Evolutionary conservation across 2,329 filamentous ascomycete genomes (phyloP).

Genomic region (Arthroderma sp.): DNA sequence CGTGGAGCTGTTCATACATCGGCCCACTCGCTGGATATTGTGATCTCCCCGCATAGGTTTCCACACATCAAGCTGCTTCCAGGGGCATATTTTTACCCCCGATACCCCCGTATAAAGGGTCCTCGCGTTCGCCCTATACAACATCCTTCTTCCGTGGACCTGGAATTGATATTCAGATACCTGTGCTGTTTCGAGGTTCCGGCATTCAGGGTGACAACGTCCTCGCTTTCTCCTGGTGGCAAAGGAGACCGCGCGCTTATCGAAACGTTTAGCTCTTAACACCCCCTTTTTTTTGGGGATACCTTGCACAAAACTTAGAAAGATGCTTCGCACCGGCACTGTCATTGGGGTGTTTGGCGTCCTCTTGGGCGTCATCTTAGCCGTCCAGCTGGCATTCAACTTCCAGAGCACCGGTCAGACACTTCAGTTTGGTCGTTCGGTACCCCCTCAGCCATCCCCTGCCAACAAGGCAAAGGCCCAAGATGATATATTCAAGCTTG

Average conservation of each 20-base stretch:
- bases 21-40: background rate
- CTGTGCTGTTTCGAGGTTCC: too few species aligned
- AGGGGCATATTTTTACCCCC: background rate
- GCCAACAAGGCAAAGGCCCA: constrained; percentile 7
- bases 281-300: background rate
- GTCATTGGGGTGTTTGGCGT: constrained; percentile 10
- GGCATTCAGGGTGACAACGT: too few species aligned
- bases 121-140: background rate
- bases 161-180: background rate
- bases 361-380: constrained; percentile 20
- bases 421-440: background rate
- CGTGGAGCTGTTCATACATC: background rate
- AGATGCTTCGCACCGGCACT: background rate
- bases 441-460: constrained; percentile 11
- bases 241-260: too few species aligned
- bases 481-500: constrained; percentile 46
- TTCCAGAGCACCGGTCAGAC: constrained; percentile 6
- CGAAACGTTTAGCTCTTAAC: too few species aligned
- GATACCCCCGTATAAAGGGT: background rate
- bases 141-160: background rate
- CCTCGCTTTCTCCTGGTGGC: too few species aligned
- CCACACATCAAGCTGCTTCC: background rate
- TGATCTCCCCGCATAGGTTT: background rate
- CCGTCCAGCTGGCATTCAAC: constrained; percentile 23
- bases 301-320: too few species aligned